Conservation (phyloP, 371 early-diverging fungal genomes). For the Mucor irregularis region DNA sequence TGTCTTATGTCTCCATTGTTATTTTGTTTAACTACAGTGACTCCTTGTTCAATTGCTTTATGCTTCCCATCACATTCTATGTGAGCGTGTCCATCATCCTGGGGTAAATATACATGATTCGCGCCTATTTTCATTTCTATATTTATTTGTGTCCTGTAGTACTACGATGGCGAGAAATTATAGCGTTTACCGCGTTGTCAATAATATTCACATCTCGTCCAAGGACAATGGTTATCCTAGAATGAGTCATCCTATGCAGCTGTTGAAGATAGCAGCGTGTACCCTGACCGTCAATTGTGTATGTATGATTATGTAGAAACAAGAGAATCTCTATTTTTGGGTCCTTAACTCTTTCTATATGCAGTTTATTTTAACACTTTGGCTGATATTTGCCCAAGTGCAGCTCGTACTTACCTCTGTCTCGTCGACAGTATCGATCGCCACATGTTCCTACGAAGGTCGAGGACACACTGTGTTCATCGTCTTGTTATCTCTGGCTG, state of each 20-base stretch:
- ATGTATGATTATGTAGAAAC: too few species aligned
- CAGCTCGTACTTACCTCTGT: conserved; percentile 26
- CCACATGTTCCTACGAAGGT: conserved; percentile 34
- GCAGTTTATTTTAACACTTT: conserved; percentile 39
- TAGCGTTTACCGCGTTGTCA: conserved; percentile 39
- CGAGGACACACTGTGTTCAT: conserved; percentile 26
- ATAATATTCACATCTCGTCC: too few species aligned
- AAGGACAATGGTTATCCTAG: too few species aligned
- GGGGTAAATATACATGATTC: too few species aligned
- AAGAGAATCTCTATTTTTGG: too few species aligned
- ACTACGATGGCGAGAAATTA: conserved; percentile 61
- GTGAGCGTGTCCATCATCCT: conserved; percentile 52
- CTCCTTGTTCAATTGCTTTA: conserved; percentile 42
- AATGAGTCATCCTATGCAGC: too few species aligned
- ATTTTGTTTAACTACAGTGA: conserved; percentile 36
- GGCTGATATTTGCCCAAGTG: conserved; percentile 39
- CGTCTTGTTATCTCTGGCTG: conserved; percentile 27
- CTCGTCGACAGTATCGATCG: conserved; percentile 37
- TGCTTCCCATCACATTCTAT: conserved; percentile 44
- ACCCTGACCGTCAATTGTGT: too few species aligned
- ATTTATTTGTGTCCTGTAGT: neutral
- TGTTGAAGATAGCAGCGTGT: too few species aligned
- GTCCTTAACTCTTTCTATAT: conserved; percentile 28
- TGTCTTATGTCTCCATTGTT: conserved; percentile 46
- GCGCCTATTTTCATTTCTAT: too few species aligned